Evolutionary conservation across 306 rosid species (phyloP), one percentile per base, ranked within the genome.

Genomic region (Arachis hypogaea): DNA sequence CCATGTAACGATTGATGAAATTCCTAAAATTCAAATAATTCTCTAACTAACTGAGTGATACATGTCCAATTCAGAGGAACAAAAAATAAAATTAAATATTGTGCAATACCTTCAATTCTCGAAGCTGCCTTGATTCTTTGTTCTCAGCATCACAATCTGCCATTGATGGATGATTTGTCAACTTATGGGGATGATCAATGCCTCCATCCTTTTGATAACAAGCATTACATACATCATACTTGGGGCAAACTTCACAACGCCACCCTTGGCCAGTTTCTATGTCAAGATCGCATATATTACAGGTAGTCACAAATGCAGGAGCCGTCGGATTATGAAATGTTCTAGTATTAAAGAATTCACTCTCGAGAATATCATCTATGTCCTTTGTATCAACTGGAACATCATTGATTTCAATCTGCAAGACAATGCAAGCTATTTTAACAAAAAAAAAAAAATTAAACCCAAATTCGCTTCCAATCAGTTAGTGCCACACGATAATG

Each of bases 331-430:
- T 95, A 81, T 92, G 97, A 79, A 22, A 22, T 22, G 28, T 22
- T 87, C 99, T 95, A 12, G 98, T 95, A 89, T 94, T 97, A 68
- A 94, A 94, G 82, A 94, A 94, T 83, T 94, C 99, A 79, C 98
- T 92, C 89, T 94, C 99, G 70, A 94, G 98, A 77, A 92, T 92
- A 76, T 94, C 99, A 66, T 94, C 99, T 78, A 72, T 90, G 84
- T 94, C 99, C 84, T 90, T 94, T 18, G 99, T 95, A 83, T 92
- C 99, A 57, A 42, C 70, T 28, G 92, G 84, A 51, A 92, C 90
- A 59, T 88, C 96, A 49, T 66, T 79, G 75, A 92, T 90, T 83
- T 90, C 93, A 60, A 87, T 82, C 98, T 95, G 88, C 74, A 80
- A 52, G 22, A 51, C 14, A 73, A 54, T 62, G 63, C 36, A 5